Conservation (phyloP, 176 grass and related monocot species). For the Puya raimondii region DNA sequence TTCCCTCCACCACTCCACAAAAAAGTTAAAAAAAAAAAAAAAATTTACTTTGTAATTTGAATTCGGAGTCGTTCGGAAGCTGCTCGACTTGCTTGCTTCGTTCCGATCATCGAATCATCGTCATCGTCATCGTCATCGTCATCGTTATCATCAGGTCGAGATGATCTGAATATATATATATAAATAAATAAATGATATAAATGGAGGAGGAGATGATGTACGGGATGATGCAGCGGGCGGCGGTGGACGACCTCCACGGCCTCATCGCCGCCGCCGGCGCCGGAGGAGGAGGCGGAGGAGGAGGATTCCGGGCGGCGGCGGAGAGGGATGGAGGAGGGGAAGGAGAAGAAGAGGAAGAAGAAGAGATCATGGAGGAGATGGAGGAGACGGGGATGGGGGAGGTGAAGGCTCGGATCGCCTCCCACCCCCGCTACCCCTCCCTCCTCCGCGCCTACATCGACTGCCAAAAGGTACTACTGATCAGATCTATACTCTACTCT, state of each 20-base stretch:
- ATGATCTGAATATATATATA: background rate
- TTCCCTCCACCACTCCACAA: no score
- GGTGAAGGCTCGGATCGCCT: slow-evolving; percentile 16
- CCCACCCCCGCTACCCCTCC: slow-evolving; percentile 4
- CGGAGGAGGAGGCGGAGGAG: background rate
- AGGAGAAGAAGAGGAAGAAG: background rate
- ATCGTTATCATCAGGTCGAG: background rate
- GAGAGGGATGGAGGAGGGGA: background rate
- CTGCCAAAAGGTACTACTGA: slow-evolving; percentile 1
- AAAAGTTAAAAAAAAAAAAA: no score
- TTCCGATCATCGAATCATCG: no score
- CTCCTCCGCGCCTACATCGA: slow-evolving; percentile 15
- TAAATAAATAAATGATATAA: no score
- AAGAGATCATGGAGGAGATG: background rate
- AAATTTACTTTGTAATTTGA: no score
- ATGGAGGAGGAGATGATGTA: background rate
- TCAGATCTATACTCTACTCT: background rate
- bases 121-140: no score
- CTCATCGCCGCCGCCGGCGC: background rate
- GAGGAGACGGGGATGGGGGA: background rate
- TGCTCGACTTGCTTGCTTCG: no score
- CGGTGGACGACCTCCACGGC: background rate
- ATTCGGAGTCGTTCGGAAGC: no score
- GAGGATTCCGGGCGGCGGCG: background rate
- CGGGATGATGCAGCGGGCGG: background rate